Evolutionary conservation across 805 yeast species (phyloP), one percentile per base, ranked within the genome.

Genomic region (Pichia cephalocereana): DNA sequence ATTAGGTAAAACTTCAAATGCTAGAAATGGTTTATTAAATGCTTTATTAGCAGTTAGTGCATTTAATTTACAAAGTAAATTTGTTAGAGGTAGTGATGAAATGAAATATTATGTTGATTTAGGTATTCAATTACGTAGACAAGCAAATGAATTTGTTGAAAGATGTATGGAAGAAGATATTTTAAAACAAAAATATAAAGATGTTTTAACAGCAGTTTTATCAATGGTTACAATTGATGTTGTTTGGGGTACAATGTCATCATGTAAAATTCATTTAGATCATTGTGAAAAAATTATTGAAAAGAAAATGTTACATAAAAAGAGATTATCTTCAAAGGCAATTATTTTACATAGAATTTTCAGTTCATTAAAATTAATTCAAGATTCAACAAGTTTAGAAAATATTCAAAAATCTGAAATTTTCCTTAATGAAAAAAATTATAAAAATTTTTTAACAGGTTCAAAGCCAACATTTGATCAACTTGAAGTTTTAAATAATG

Each of bases 221-320:
- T 82, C 93, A 2, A 86, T 87, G 95, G 86, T 83, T 43, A 81
- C 90, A 8, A 85, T 88, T 45, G 96, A 88, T 66, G 82, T 86
- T 45, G 90, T 86, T 15, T 84, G 95, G 87, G 96, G 96, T 3
- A 80, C 91, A 1, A 85, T 86, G 90, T 82, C 84, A 47, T 93
- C 85, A 55, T 86, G 95, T 58, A 80, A 79, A 53, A 75, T 80
- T 49, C 86, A 86, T 65, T 70, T 88, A 46, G 76, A 79, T 47
- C 79, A 88, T 57, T 85, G 95, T 67, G 91, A 86, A 52, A 76
- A 75, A 48, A 82, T 86, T 48, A 82, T 88, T 27, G 76, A 78
- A 34, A 75, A 79, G 54, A 79, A 91, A 57, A 81, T 83, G 82
- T 69, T 69, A 41, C 73, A 70, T 46, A 78, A 88, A 59, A 77